Conservation (phyloP, 2,329 filamentous ascomycete species). For the Calonectria ilicicola region DNA sequence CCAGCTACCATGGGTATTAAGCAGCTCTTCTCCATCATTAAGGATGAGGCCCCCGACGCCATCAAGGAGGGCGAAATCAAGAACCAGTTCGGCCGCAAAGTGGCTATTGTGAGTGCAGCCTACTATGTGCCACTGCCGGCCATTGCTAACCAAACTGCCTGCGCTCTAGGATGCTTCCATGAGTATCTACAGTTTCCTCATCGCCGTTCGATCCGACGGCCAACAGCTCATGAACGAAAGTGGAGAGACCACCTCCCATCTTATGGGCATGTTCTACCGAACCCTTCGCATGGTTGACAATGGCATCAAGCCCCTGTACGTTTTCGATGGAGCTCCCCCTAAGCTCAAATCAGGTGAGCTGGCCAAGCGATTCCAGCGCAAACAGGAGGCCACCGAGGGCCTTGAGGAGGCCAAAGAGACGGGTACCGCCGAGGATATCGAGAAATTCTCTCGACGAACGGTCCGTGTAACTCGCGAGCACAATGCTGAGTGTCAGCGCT, state of each 20-base stretch:
- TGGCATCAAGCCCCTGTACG: constrained; percentile 97
- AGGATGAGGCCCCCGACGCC: constrained; percentile 93
- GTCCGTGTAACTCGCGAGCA: constrained; percentile 97
- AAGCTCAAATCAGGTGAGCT: constrained; percentile 98
- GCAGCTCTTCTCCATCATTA: constrained; percentile 84
- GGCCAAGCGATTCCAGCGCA: constrained; percentile 95
- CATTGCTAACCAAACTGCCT: constrained; percentile 18
- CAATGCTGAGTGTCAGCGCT: constrained; percentile 91
- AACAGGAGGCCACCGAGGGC: constrained; percentile 89
- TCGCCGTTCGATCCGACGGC: constrained; percentile 95
- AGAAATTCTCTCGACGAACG: constrained; percentile 95
- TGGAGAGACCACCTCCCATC: constrained; percentile 95
- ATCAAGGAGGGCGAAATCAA: constrained; percentile 99
- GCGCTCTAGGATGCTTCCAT: constrained; percentile 73
- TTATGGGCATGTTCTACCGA: constrained; percentile 99
- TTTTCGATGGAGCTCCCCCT: constrained; percentile 96
- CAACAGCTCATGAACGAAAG: constrained; percentile 96
- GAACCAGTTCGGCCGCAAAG: constrained; percentile 97
- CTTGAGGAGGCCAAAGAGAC: constrained; percentile 97
- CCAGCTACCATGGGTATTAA: constrained; percentile 70
- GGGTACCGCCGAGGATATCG: constrained; percentile 95
- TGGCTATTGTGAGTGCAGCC: constrained; percentile 83
- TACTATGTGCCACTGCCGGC: too few species aligned
- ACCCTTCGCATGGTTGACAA: constrained; percentile 98
- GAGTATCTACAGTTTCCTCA: constrained; percentile 99